These are phyloP conservation scores for Neonectria neomacrospora DNA, from an alignment of 2,329 filamentous ascomycete species.

Conservation along the genomic window DNA sequence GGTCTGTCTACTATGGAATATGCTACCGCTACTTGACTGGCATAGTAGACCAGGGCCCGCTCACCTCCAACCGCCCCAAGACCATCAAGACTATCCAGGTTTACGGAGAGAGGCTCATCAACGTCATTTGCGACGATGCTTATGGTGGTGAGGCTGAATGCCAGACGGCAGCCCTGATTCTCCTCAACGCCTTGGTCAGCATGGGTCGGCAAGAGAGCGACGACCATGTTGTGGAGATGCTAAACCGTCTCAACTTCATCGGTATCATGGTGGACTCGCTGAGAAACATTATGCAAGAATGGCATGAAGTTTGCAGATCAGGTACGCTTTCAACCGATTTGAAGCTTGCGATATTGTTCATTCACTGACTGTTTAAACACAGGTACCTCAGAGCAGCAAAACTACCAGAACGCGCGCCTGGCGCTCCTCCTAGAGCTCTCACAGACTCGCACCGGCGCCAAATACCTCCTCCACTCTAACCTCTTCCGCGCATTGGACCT, in stretches of 20 bases:
- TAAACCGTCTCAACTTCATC: conserved; percentile 90
- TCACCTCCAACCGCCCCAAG: conserved; percentile 62
- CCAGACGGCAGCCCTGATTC: conserved; percentile 84
- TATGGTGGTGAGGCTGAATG: conserved; percentile 84
- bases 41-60: conserved; percentile 66
- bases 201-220: conserved; percentile 79
- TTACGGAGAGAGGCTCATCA: conserved; percentile 81
- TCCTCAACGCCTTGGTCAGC: conserved; percentile 82
- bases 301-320: conserved; percentile 65
- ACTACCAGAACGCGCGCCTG: conserved; percentile 76
- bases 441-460: conserved; percentile 85
- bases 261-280: conserved; percentile 91
- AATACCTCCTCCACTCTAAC: conserved; percentile 87
- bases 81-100: conserved; percentile 77
- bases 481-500: conserved; percentile 84
- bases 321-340: conserved; percentile 57
- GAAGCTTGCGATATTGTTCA: not conserved
- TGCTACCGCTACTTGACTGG: conserved; percentile 86
- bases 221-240: conserved; percentile 78
- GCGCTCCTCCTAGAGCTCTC: conserved; percentile 85
- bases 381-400: conserved; percentile 57
- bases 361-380: conserved; percentile 32
- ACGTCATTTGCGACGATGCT: conserved; percentile 91
- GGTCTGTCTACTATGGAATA: conserved; percentile 90
- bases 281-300: conserved; percentile 78